Percentiles rank a stretch among this genome's conserved stretches.
These are phyloP conservation scores for Pyrenula massariospora DNA, from an alignment of 495 filamentous ascomycete species.

Conservation along the genomic window DNA sequence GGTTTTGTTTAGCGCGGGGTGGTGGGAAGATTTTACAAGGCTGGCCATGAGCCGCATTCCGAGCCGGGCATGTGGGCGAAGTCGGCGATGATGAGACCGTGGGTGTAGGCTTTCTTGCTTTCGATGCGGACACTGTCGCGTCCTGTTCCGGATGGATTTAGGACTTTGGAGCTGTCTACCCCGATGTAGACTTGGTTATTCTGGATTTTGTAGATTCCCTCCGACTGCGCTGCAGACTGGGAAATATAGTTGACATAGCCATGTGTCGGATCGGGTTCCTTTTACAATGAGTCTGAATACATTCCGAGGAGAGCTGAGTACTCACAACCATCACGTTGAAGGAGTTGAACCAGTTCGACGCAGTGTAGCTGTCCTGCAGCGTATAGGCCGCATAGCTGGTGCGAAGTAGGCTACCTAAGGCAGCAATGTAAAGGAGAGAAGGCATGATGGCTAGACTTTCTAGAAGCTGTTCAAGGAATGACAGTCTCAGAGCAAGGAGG, in stretches of 20 bases:
- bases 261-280: slow-evolving; percentile 48
- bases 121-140: slow-evolving; percentile 57
- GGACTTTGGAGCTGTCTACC: slow-evolving; percentile 30
- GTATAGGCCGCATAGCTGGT: not conserved
- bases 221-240: slow-evolving; percentile 36
- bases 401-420: not conserved
- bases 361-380: not conserved
- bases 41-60: slow-evolving; percentile 62
- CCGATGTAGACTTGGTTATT: slow-evolving; percentile 40
- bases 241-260: slow-evolving; percentile 60
- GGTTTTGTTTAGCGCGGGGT: not conserved
- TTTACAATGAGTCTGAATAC: not conserved
- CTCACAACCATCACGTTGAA: not conserved
- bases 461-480: not conserved
- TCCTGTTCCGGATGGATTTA: slow-evolving; percentile 31
- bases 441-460: not conserved
- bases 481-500: not conserved
- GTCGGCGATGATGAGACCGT: slow-evolving; percentile 63
- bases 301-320: not conserved
- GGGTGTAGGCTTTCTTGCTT: slow-evolving; percentile 54
- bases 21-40: slow-evolving; percentile 29
- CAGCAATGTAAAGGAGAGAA: not conserved
- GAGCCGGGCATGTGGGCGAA: slow-evolving; percentile 65
- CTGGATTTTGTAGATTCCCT: slow-evolving; percentile 44
- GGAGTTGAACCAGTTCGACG: not conserved